Conservation (phyloP, 108 stramenopile genomes). For the Stephanodiscus minutulus region DNA sequence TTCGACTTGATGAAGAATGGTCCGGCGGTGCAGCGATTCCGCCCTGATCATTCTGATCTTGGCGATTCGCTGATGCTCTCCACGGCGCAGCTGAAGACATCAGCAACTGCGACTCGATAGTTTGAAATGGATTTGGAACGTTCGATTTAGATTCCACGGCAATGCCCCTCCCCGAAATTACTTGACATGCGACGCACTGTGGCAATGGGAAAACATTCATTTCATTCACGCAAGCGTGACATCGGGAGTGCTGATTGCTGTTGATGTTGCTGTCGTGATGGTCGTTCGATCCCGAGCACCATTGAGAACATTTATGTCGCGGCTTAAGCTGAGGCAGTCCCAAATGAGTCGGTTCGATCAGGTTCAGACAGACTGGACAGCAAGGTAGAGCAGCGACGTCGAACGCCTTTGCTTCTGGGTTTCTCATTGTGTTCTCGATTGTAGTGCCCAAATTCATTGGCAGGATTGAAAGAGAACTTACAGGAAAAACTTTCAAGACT, state of each 20-base stretch:
- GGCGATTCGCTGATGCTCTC: conserved; percentile 18
- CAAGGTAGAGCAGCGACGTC: conserved; percentile 52
- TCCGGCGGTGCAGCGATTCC: not conserved
- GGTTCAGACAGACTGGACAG: conserved; percentile 83
- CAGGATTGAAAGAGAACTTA: conserved; percentile 36
- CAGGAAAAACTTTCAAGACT: conserved; percentile 54
- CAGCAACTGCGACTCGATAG: conserved; percentile 11
- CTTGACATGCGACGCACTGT: conserved; percentile 68
- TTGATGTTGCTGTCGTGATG: conserved; percentile 2
- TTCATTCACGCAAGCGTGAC: conserved; percentile 59
- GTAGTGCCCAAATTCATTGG: not conserved
- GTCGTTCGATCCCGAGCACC: conserved; percentile 53
- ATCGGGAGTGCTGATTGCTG: conserved; percentile 4
- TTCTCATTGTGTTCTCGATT: conserved; percentile 7
- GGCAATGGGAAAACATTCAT: conserved; percentile 52
- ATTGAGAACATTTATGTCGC: conserved; percentile 67
- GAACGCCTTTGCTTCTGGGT: conserved; percentile 5
- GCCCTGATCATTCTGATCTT: conserved; percentile 21
- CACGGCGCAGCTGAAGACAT: conserved; percentile 3
- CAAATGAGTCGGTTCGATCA: conserved; percentile 68
- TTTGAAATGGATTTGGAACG: conserved; percentile 43
- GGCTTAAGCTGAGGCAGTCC: conserved; percentile 62
- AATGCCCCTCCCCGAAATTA: conserved; percentile 45
- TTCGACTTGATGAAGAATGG: too few species aligned
- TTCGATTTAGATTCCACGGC: not conserved